Conservation (phyloP, 192 early-diverging fungal genomes). For the Backusella tuberculispora region DNA sequence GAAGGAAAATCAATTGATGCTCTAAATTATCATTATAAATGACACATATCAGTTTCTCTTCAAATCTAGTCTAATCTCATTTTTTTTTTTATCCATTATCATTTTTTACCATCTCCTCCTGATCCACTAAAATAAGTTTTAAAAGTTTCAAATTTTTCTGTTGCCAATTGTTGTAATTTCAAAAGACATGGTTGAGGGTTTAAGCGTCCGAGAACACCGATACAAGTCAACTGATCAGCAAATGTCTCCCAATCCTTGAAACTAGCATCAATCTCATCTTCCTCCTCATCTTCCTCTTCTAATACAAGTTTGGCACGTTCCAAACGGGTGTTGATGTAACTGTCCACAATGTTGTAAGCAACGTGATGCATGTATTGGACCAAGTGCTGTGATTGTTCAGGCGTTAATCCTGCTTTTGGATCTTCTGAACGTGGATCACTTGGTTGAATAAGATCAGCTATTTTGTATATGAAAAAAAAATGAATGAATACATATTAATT, state of each 20-base stretch:
- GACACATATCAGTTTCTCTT: background rate
- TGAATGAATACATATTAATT: background rate
- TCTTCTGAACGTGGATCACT: slow-evolving; percentile 14
- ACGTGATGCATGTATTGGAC: slow-evolving; percentile 54
- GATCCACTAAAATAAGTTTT: slow-evolving; percentile 50
- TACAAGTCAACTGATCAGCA: slow-evolving; percentile 71
- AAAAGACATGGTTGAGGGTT: slow-evolving; percentile 54
- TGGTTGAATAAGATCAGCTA: slow-evolving; percentile 29
- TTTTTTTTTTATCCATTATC: background rate
- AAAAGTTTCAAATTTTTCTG: slow-evolving; percentile 53
- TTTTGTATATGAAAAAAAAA: background rate
- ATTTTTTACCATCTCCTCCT: slow-evolving; percentile 37
- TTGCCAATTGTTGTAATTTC: slow-evolving; percentile 53
- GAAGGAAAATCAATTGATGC: slow-evolving; percentile 38
- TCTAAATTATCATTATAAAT: slow-evolving; percentile 13
- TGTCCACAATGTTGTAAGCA: slow-evolving; percentile 58
- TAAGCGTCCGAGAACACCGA: slow-evolving; percentile 65
- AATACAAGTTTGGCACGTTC: slow-evolving; percentile 55
- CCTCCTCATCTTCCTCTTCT: slow-evolving; percentile 54
- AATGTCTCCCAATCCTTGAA: slow-evolving; percentile 73
- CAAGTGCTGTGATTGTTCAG: slow-evolving; percentile 34
- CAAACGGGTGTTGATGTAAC: slow-evolving; percentile 65
- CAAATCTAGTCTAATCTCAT: background rate
- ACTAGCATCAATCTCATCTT: slow-evolving; percentile 45
- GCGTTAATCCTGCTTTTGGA: slow-evolving; percentile 12